Evolutionary conservation across 2,329 filamentous ascomycete species (phyloP).

Genomic region (Diplodia seriata): DNA sequence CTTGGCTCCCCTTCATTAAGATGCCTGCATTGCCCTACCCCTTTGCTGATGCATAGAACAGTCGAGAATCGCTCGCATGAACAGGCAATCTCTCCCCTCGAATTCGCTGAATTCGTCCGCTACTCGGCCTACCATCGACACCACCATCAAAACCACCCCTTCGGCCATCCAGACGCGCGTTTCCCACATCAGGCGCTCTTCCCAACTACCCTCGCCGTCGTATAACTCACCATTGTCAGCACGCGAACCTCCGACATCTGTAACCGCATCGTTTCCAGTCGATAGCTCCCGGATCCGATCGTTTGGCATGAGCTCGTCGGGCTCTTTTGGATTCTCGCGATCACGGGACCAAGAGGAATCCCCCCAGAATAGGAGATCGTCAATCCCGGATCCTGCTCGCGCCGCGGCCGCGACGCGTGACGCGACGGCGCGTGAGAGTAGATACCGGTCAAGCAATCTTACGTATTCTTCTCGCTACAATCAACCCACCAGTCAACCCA

Average conservation of each 20-base stretch:
- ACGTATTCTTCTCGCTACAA: slow-evolving; percentile 27
- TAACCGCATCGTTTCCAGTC: slow-evolving; percentile 21
- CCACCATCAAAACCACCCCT: slow-evolving; percentile 41
- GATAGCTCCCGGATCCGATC: slow-evolving; percentile 26
- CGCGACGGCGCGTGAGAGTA: slow-evolving; percentile 39
- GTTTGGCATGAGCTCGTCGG: slow-evolving; percentile 24
- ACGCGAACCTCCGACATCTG: slow-evolving; percentile 12
- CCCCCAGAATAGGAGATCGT: slow-evolving; percentile 23
- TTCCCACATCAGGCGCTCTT: slow-evolving; percentile 42
- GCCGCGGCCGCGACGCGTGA: slow-evolving; percentile 39
- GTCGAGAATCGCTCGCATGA: slow-evolving; percentile 48
- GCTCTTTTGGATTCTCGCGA: slow-evolving; percentile 25
- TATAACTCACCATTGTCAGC: slow-evolving; percentile 31
- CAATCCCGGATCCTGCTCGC: slow-evolving; percentile 25
- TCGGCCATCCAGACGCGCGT: slow-evolving; percentile 39
- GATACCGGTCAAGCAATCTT: slow-evolving; percentile 29
- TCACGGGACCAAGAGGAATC: slow-evolving; percentile 27
- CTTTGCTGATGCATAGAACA: slow-evolving; percentile 33
- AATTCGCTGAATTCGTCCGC: slow-evolving; percentile 40
- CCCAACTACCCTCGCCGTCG: slow-evolving; percentile 43
- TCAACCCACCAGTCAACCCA: slow-evolving; percentile 38
- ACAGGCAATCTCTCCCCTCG: slow-evolving; percentile 46
- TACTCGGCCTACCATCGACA: slow-evolving; percentile 39
- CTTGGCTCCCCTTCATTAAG: slow-evolving; percentile 28
- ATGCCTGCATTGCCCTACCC: slow-evolving; percentile 10